phyloP scores from a whole-genome alignment of 2,329 filamentous ascomycete genomes.

The Pseudocercospora crystallina region DNA sequence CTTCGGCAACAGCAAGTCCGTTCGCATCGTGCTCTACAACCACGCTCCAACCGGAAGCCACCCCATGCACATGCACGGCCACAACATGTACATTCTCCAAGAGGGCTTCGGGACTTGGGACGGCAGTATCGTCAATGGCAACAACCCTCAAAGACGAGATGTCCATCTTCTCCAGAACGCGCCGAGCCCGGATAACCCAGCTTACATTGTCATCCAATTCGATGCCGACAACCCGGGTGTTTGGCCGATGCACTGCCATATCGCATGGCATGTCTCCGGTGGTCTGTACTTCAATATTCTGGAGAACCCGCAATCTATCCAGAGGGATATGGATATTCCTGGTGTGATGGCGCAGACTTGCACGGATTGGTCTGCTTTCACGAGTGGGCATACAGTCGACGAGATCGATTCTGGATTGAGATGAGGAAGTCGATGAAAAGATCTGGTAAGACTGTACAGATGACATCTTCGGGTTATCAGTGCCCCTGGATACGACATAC shows the following conservation, averaged over 20 bases:
- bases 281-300: slow-evolving; percentile 36
- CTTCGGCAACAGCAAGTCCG: slow-evolving; percentile 39
- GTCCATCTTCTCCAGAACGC: slow-evolving; percentile 48
- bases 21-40: slow-evolving; percentile 45
- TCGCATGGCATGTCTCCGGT: slow-evolving; percentile 35
- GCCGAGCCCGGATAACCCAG: slow-evolving; percentile 25
- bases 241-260: slow-evolving; percentile 38
- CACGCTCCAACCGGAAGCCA: slow-evolving; percentile 46
- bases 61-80: slow-evolving; percentile 52
- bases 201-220: slow-evolving; percentile 46
- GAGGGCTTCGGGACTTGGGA: slow-evolving; percentile 43
- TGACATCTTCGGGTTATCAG: neutral
- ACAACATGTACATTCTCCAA: slow-evolving; percentile 47
- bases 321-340: slow-evolving; percentile 30
- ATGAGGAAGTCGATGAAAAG: slow-evolving; percentile 1
- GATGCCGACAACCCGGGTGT: slow-evolving; percentile 52
- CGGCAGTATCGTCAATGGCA: slow-evolving; percentile 40
- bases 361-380: slow-evolving; percentile 36
- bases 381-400: slow-evolving; percentile 27
- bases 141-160: slow-evolving; percentile 55
- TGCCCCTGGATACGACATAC: neutral
- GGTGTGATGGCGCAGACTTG: slow-evolving; percentile 35
- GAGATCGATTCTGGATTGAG: slow-evolving; percentile 37
- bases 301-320: slow-evolving; percentile 29
- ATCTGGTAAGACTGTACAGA: neutral